phyloP scores from a whole-genome alignment of 2,329 filamentous ascomycete genomes.

The Colletotrichum echinochloae region DNA sequence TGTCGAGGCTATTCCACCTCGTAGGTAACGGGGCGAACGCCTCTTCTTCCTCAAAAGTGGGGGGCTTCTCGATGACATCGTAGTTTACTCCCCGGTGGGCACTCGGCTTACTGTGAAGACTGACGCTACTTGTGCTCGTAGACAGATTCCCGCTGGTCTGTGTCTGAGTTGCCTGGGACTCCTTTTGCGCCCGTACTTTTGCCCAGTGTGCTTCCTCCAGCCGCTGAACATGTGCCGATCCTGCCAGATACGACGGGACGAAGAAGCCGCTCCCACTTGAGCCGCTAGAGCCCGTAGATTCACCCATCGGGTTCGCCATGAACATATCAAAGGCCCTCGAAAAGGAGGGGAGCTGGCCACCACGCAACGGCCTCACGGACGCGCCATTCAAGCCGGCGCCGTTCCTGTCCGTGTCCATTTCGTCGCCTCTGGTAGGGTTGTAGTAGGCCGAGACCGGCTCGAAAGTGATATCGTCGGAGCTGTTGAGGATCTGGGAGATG shows the following conservation, averaged over 20 bases:
- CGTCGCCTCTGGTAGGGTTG: slow-evolving; percentile 42
- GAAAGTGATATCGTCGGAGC: slow-evolving; percentile 54
- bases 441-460: slow-evolving; percentile 48
- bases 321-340: slow-evolving; percentile 67
- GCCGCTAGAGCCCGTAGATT: slow-evolving; percentile 42
- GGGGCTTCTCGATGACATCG: slow-evolving; percentile 84
- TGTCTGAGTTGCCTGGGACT: slow-evolving; percentile 57
- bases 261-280: slow-evolving; percentile 69
- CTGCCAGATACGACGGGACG: slow-evolving; percentile 84
- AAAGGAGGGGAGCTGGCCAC: slow-evolving; percentile 56
- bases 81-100: slow-evolving; percentile 83
- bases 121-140: slow-evolving; percentile 63
- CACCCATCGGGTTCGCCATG: slow-evolving; percentile 48
- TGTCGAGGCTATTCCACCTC: slow-evolving; percentile 85
- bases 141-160: slow-evolving; percentile 62
- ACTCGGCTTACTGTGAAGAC: slow-evolving; percentile 66
- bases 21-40: slow-evolving; percentile 77
- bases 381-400: slow-evolving; percentile 45
- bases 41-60: slow-evolving; percentile 69
- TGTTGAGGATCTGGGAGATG: slow-evolving; percentile 68
- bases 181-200: slow-evolving; percentile 65
- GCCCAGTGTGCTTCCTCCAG: slow-evolving; percentile 77
- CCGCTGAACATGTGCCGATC: slow-evolving; percentile 81
- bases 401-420: slow-evolving; percentile 51
- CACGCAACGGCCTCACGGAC: slow-evolving; percentile 40